Conservation (phyloP, 345 rosid species). For the Hibiscus syriacus region DNA sequence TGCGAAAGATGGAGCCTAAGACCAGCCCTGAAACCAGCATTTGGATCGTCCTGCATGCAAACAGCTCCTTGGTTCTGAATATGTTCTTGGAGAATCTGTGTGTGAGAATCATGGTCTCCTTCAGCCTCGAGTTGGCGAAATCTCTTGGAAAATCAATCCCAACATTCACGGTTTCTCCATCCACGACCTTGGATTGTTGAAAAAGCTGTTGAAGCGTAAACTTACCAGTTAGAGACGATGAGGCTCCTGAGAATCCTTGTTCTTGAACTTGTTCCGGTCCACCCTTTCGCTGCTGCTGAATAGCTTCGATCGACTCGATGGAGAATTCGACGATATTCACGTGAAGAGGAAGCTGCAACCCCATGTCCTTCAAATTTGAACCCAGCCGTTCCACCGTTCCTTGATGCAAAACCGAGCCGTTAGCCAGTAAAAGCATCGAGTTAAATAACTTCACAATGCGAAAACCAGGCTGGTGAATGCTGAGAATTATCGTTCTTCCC, state of each 20-base stretch:
- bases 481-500: slow-evolving; percentile 67
- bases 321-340: slow-evolving; percentile 73
- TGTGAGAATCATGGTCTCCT: slow-evolving; percentile 62
- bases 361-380: slow-evolving; percentile 32
- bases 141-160: slow-evolving; percentile 18
- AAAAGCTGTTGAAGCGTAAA: slow-evolving; percentile 77
- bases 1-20: slow-evolving; percentile 72
- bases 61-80: too few species aligned
- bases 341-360: slow-evolving; percentile 57
- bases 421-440: slow-evolving; percentile 64
- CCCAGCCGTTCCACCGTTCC: slow-evolving; percentile 72
- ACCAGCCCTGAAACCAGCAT: slow-evolving; percentile 78
- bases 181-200: slow-evolving; percentile 65
- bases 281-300: slow-evolving; percentile 22
- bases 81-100: too few species aligned
- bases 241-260: slow-evolving; percentile 19
- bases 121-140: slow-evolving; percentile 64
- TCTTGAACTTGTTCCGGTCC: slow-evolving; percentile 14
- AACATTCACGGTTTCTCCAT: too few species aligned
- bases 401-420: slow-evolving; percentile 71
- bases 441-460: slow-evolving; percentile 79
- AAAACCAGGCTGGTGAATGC: slow-evolving; percentile 90
- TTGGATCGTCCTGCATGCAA: slow-evolving; percentile 71
- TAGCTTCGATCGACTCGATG: slow-evolving; percentile 63
- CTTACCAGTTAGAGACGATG: slow-evolving; percentile 37